These are phyloP conservation scores for Yamadazyma mexicana DNA, from an alignment of 1,139 yeast genomes.

Conservation along the genomic window DNA sequence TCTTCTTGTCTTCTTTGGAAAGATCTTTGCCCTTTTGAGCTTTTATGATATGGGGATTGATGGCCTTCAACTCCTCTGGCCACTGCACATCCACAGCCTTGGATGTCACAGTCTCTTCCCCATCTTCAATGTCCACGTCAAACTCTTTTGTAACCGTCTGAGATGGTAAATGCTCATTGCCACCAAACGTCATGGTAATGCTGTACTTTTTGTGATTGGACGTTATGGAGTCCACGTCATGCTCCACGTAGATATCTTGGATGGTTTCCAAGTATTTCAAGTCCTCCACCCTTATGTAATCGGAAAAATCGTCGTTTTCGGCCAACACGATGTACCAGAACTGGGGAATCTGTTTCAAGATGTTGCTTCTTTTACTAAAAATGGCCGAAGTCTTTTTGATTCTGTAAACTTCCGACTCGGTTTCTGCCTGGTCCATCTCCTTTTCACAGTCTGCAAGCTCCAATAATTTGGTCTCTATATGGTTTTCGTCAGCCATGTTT, in stretches of 20 bases:
- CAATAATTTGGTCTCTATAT: conserved; percentile 14
- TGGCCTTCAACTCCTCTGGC: conserved; percentile 56
- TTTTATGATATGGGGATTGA: conserved; percentile 52
- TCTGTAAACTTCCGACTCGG: conserved; percentile 52
- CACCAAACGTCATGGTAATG: conserved; percentile 54
- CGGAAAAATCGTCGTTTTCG: conserved; percentile 75
- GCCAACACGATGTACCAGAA: conserved; percentile 79
- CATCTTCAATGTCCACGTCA: conserved; percentile 42
- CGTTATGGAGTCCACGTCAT: conserved; percentile 27
- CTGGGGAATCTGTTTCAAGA: conserved; percentile 52
- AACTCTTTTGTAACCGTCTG: conserved; percentile 60
- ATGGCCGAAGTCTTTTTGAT: conserved; percentile 51
- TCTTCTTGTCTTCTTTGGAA: conserved; percentile 53
- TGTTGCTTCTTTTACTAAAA: conserved; percentile 48
- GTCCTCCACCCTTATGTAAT: conserved; percentile 65
- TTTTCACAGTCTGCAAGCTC: conserved; percentile 55
- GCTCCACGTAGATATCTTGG: conserved; percentile 54
- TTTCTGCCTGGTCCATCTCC: conserved; percentile 55
- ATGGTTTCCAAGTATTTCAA: conserved; percentile 65
- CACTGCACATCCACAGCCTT: conserved; percentile 52
- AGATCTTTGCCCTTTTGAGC: conserved; percentile 32
- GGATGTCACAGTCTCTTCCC: conserved; percentile 54
- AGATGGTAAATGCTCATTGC: conserved; percentile 38
- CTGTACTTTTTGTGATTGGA: conserved; percentile 50
- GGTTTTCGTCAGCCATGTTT: conserved; percentile 1